Evolutionary conservation across 2,329 filamentous ascomycete species (phyloP).

Genomic region (Ascomycota sp.): DNA sequence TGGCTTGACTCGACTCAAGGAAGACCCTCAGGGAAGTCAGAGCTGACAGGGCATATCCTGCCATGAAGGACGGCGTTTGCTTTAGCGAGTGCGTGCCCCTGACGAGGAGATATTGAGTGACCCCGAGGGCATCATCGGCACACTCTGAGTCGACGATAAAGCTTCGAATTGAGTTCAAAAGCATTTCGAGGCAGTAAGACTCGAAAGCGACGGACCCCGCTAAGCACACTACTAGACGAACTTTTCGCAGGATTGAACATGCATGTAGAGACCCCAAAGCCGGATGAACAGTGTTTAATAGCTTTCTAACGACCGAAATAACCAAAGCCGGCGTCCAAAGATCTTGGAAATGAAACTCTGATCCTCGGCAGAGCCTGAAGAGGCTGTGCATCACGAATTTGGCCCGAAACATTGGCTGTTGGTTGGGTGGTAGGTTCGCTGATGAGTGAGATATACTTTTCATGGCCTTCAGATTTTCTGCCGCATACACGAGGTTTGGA

Average conservation of each 20-base stretch:
- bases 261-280: constrained; percentile 74
- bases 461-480: constrained; percentile 47
- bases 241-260: constrained; percentile 68
- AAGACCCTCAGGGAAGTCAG: constrained; percentile 63
- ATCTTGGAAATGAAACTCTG: constrained; percentile 38
- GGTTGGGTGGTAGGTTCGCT: constrained; percentile 47
- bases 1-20: constrained; percentile 52
- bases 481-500: constrained; percentile 36
- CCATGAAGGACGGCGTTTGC: constrained; percentile 52
- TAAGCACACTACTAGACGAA: constrained; percentile 62
- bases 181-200: constrained; percentile 78
- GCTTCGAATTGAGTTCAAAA: constrained; percentile 58
- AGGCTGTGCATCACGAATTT: constrained; percentile 60
- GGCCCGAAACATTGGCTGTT: constrained; percentile 72
- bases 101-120: constrained; percentile 65
- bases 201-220: constrained; percentile 51
- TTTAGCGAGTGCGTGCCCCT: constrained; percentile 45
- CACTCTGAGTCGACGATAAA: constrained; percentile 73
- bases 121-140: constrained; percentile 72
- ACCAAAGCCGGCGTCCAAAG: constrained; percentile 64
- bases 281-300: constrained; percentile 64
- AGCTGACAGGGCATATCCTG: constrained; percentile 60
- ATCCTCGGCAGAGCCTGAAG: constrained; percentile 54
- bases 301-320: constrained; percentile 50
- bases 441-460: constrained; percentile 45